Conservation (phyloP, 2,329 filamentous ascomycete species). For the Sporothrix schenckii region DNA sequence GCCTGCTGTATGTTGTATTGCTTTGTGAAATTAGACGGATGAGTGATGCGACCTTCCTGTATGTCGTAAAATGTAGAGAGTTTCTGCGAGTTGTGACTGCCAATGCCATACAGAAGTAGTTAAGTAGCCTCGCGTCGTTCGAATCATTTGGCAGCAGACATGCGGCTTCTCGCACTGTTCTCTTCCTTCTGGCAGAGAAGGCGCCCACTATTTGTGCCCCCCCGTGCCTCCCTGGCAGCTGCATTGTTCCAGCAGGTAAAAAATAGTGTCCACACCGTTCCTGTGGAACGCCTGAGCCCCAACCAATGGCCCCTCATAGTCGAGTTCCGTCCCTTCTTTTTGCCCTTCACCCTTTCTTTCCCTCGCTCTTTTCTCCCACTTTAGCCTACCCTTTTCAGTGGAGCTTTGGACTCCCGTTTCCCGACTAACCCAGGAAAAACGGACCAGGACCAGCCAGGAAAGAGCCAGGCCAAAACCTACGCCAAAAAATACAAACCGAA, state of each 20-base stretch:
- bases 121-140: too few species aligned
- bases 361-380: slow-evolving; percentile 28
- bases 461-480: slow-evolving; percentile 19
- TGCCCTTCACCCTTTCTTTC: not conserved
- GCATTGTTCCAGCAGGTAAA: slow-evolving; percentile 4
- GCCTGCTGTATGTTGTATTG: too few species aligned
- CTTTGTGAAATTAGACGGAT: too few species aligned
- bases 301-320: not conserved
- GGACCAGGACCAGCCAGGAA: slow-evolving; percentile 3
- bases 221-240: not conserved
- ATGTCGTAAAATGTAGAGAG: too few species aligned
- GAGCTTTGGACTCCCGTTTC: slow-evolving; percentile 22
- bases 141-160: too few species aligned
- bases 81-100: too few species aligned
- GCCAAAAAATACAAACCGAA: slow-evolving; percentile 28
- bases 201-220: not conserved
- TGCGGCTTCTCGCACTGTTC: not conserved
- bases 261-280: not conserved
- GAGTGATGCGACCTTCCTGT: too few species aligned
- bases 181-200: not conserved
- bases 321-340: not conserved
- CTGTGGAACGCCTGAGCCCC: not conserved
- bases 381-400: slow-evolving; percentile 30
- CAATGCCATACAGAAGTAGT: too few species aligned
- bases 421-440: slow-evolving; percentile 21